These are phyloP conservation scores for Citropsis articulata DNA, from an alignment of 345 rosid species.

Conservation along the genomic window DNA sequence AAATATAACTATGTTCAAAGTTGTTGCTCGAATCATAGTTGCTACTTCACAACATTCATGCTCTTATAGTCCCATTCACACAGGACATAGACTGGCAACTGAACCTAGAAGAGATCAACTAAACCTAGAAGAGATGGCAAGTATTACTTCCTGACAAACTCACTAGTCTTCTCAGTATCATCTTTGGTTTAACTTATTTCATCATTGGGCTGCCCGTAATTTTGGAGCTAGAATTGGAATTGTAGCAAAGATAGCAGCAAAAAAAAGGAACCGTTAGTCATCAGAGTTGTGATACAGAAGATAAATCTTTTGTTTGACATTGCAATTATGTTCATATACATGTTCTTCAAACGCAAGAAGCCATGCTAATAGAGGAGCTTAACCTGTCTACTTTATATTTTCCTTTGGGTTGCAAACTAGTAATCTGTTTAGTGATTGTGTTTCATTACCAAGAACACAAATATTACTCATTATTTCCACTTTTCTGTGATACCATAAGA, in stretches of 20 bases:
- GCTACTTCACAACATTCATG: conserved; percentile 10
- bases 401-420: not conserved
- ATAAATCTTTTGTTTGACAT: not conserved
- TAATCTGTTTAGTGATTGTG: not conserved
- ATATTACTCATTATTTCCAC: not conserved
- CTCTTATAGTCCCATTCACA: conserved; percentile 24
- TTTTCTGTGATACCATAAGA: not conserved
- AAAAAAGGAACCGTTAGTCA: not conserved
- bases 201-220: conserved; percentile 26
- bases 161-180: conserved; percentile 28
- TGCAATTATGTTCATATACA: not conserved
- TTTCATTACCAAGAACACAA: not conserved
- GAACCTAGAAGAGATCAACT: conserved; percentile 27
- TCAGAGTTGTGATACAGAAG: conserved; percentile 2
- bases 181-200: conserved; percentile 30
- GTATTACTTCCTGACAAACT: conserved; percentile 20
- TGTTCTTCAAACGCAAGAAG: not conserved
- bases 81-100: conserved; percentile 29
- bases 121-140: conserved; percentile 24
- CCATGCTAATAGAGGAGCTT: not conserved
- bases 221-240: conserved; percentile 26
- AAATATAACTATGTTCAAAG: conserved; percentile 6
- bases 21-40: not conserved
- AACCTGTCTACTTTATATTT: not conserved
- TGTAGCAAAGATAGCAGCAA: conserved; percentile 7